Evolutionary conservation across 148 eudicot species (phyloP), one percentile per base, ranked within the genome.

Genomic region (Fagopyrum esculentum): DNA sequence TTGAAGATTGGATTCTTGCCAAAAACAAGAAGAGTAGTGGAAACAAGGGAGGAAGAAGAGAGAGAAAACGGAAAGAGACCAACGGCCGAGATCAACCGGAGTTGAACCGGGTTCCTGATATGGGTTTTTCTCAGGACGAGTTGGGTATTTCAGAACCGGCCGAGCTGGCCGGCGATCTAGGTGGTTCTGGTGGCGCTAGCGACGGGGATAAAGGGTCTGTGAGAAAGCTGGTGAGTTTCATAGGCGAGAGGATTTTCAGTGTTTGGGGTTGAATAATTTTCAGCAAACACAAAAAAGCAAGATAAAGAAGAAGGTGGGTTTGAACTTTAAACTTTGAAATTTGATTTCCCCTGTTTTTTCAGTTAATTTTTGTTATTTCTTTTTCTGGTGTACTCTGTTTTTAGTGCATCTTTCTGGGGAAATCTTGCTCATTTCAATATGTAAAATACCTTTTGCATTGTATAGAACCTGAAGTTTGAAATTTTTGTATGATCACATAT

Each of bases 1-100:
- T 80, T 45, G 98, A 93, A 68, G 96, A 93, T 12, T 79, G 66
- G 69, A 40, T 75, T 35, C 51, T 84, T 75, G 78, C 50, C 19
- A 80, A 72, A 55, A 51, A 57, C 40, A 77, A 52, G 76, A 71
- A 44, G 61, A 77, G 59, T 59, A 76, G 74, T 64, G 79, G 61
- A 71, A 45, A 45, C 63, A 79, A 45, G 63, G 77, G 73, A 72
- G 72, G 73, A 11, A 81, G 52, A 73, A 83, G 76, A 68, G 85
- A 83, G 73, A 83, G 84, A 9, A 76, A 64, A 75, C 75, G 76
- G 84, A 73, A 77, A 40, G 77, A 74, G 74, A 64, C 29, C 7
- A 72, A 19, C 59, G 74, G 55, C 43, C 35, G 71, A 13, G 56
- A 22, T n/a, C 2, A 1, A 13, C 26, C 35, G 54, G 63, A 78